phyloP scores from a whole-genome alignment of 768 basidiomycete genomes.

The Termitomyces sp. region DNA sequence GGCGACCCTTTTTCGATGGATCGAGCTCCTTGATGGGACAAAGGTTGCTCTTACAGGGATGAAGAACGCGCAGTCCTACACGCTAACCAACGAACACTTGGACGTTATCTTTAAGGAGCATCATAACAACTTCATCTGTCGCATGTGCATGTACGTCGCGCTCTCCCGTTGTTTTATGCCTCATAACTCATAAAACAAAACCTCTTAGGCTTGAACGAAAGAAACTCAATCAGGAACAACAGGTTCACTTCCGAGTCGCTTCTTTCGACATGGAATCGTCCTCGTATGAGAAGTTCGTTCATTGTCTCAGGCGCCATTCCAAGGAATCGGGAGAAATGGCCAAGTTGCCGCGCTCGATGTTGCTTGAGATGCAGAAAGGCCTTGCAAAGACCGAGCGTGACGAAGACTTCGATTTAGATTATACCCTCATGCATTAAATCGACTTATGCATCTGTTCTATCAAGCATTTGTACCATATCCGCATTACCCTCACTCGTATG shows the following conservation, averaged over 20 bases:
- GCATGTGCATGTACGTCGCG: slow-evolving; percentile 5
- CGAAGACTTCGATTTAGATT: slow-evolving; percentile 1
- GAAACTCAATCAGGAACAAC: neutral
- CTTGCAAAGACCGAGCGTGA: slow-evolving; percentile 2
- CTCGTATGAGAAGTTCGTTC: neutral
- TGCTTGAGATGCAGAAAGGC: neutral
- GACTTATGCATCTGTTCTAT: neutral
- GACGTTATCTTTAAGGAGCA: neutral
- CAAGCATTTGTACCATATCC: neutral
- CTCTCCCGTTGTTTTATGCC: neutral
- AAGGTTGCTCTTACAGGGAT: neutral
- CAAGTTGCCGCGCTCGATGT: neutral
- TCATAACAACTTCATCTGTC: neutral
- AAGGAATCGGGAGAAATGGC: neutral
- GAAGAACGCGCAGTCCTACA: neutral
- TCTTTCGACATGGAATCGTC: neutral
- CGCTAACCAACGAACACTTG: neutral
- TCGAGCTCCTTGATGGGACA: neutral
- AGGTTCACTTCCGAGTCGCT: neutral
- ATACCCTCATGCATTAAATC: neutral
- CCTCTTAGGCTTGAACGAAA: neutral
- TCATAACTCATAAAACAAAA: neutral
- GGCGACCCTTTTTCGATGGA: neutral
- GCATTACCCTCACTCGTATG: neutral
- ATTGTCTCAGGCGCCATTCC: neutral